Conservation (phyloP, 768 basidiomycete genomes). For the Paxillus involutus region DNA sequence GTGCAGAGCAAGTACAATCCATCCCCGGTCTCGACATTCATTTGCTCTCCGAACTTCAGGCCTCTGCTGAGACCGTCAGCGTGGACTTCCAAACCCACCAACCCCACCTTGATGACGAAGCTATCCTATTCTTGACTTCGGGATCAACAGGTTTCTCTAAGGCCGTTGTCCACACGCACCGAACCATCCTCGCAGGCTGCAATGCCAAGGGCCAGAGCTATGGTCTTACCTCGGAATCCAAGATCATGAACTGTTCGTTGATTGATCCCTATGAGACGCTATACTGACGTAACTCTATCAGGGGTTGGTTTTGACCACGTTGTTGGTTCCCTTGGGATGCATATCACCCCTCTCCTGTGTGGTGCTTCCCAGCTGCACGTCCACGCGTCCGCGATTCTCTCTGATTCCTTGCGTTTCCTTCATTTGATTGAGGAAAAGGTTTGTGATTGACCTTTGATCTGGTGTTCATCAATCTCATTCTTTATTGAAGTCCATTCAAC, state of each 20-base stretch:
- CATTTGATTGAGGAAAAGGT: constrained; percentile 37
- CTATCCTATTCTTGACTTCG: constrained; percentile 39
- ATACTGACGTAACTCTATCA: constrained; percentile 9
- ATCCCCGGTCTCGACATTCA: constrained; percentile 27
- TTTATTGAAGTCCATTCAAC: constrained; percentile 25
- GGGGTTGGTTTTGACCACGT: constrained; percentile 49
- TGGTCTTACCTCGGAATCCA: constrained; percentile 32
- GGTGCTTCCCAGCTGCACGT: constrained; percentile 27
- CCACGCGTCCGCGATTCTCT: constrained; percentile 23
- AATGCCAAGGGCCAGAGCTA: constrained; percentile 35
- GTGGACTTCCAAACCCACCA: constrained; percentile 18
- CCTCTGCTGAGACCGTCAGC: constrained; percentile 4
- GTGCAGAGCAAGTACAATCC: constrained; percentile 23
- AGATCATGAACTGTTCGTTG: constrained; percentile 39
- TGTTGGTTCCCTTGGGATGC: constrained; percentile 43
- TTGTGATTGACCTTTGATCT: constrained; percentile 18
- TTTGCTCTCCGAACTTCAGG: constrained; percentile 22
- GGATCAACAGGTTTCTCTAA: constrained; percentile 47
- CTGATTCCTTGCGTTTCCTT: constrained; percentile 22
- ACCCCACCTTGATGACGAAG: constrained; percentile 27
- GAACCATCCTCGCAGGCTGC: constrained; percentile 35
- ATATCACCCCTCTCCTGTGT: constrained; percentile 36
- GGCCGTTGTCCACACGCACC: constrained; percentile 40
- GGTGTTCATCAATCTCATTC: constrained; percentile 16
- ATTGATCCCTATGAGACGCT: neutral